Evolutionary conservation across 2,329 filamentous ascomycete genomes (phyloP).

Genomic region (Pseudocercospora crystallina): DNA sequence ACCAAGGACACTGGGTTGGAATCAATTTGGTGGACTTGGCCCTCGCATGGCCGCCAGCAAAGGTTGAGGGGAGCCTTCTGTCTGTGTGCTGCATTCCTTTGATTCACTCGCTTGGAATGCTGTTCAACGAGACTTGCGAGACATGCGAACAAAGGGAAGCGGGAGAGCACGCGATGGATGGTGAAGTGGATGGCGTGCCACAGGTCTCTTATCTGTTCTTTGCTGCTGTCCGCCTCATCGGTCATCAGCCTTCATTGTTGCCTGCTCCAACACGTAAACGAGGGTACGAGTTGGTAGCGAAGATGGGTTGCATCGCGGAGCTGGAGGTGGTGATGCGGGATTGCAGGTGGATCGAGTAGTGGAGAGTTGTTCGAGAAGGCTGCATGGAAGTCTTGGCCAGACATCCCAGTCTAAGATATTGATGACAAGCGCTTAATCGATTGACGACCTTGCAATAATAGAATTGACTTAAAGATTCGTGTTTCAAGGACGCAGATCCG

Average conservation of each 20-base stretch:
- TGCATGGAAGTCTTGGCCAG: not conserved
- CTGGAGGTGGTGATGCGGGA: no score
- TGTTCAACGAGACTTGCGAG: slow-evolving; percentile 10
- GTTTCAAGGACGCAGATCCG: slow-evolving; percentile 1
- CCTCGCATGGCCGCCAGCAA: slow-evolving; percentile 22
- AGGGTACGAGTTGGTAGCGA: not conserved
- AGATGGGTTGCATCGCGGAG: not conserved
- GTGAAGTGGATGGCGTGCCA: no score
- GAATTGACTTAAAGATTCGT: slow-evolving; percentile 1
- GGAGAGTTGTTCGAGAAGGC: slow-evolving; percentile 2
- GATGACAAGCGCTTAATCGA: not conserved
- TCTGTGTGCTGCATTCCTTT: slow-evolving; percentile 19
- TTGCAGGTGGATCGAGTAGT: not conserved
- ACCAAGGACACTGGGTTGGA: not conserved
- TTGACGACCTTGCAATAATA: not conserved
- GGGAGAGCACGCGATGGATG: not conserved
- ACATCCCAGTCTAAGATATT: no score
- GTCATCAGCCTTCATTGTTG: not conserved
- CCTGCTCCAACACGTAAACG: not conserved
- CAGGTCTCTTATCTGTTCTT: no score
- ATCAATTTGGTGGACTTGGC: slow-evolving; percentile 7
- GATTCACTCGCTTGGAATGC: slow-evolving; percentile 26
- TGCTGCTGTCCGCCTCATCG: no score
- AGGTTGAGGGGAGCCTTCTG: slow-evolving; percentile 23
- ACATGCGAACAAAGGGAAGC: slow-evolving; percentile 3